Conservation (phyloP, 2,329 filamentous ascomycete genomes). For the Cercospora sp. region DNA sequence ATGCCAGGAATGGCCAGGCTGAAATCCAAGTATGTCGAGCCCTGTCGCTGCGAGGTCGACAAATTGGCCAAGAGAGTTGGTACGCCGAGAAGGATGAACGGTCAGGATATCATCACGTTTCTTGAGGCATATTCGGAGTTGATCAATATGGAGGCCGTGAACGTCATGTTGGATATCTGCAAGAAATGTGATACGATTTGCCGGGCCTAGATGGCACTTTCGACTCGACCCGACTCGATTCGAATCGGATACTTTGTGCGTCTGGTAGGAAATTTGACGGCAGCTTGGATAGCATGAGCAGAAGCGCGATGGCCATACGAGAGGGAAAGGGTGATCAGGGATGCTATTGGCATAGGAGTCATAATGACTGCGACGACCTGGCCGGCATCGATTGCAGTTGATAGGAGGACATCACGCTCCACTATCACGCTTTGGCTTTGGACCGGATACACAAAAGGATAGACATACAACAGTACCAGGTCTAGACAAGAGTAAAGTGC, state of each 20-base stretch:
- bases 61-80: not conserved
- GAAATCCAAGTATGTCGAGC: constrained; percentile 10
- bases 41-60: constrained; percentile 9
- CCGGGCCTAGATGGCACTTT: not conserved
- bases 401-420: not conserved
- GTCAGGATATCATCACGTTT: constrained; percentile 4
- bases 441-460: not conserved
- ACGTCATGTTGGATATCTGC: constrained; percentile 14
- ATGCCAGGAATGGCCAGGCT: not conserved
- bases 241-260: not conserved
- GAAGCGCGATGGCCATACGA: not conserved
- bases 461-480: not conserved
- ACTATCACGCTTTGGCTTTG: not conserved
- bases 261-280: not conserved
- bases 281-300: not conserved
- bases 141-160: constrained; percentile 2
- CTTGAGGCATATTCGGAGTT: constrained; percentile 4
- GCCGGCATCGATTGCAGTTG: not conserved
- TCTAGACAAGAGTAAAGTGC: not conserved
- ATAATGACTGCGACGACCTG: not conserved
- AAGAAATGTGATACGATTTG: constrained; percentile 12
- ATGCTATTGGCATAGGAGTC: not conserved
- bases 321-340: no score
- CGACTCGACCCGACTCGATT: not conserved
- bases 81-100: not conserved